Evolutionary conservation across 495 filamentous ascomycete genomes (phyloP), one percentile per base, ranked within the genome.

Genomic region (Pseudomonodictys pantanalensis): DNA sequence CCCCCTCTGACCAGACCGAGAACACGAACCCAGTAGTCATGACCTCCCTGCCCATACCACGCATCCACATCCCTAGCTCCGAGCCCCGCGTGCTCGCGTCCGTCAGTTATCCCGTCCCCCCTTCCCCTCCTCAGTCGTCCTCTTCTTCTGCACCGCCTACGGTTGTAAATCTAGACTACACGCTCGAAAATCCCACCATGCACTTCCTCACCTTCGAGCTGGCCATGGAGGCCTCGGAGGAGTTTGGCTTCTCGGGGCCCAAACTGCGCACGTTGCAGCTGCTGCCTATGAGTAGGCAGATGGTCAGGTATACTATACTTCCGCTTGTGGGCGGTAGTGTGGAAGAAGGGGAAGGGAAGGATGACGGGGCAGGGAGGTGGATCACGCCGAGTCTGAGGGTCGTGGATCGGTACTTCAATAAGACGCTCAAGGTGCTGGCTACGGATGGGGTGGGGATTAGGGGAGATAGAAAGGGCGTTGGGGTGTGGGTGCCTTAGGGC

Each of bases 181-280:
- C 84, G 6, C 80, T 97, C 59, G 93, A 99, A 69, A 99, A 99
- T 69, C 88, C 93, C 3, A 96, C 95, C 2, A 86, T 83, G 67
- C 92, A 97, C 67, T 92, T 93, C 71, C 80, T 99, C 18, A 95
- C 91, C 0, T 97, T 99, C 72, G 89, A 85, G 20, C 69, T 96
- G 28, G 81, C 82, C 9, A 96, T 99, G 91, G 95, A 99, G 62
- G 85, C 90, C 1, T 90, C 81, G 66, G 91, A 95, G 57, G 82
- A 88, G 12, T 99, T 99, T 71, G 93, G 90, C 6, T 97, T 99
- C 70, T 91, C 88, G 25, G 93, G 93, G 0, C 78, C 89, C 3
- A 97, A 97, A 75, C 80, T 86, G 44, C 83, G 82, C 5, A 84
- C 83, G 2, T 52, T 96, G 17, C 86, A 92, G 57, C 71, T 97